Base-by-base conservation (phyloP, 495 filamentous ascomycete species). In the Saxophila tyrrhenica region DNA sequence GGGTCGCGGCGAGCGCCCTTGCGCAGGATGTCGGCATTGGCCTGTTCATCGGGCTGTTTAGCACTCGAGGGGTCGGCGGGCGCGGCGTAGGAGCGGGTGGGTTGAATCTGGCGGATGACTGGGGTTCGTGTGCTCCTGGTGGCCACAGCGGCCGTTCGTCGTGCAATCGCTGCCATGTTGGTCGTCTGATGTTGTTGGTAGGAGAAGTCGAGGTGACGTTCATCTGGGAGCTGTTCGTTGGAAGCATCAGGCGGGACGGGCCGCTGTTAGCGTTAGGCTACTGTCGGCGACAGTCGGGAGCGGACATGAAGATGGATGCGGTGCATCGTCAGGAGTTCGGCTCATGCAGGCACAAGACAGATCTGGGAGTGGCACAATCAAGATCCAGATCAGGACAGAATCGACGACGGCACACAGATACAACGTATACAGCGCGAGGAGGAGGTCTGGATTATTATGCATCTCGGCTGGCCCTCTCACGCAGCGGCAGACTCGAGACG, bases 1-100 rank as follows among this genome's bases (percentile, higher is more conserved):
- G 86, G 86, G 68, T 90, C 84, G 63, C 78, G 74, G 75, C 81
- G 85, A 55, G 81, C 81, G 59, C 78, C 85, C 66, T 82, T 76
- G 54, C 77, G 73, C 65, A 90, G 68, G 59, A 65, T 69, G 19
- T 58, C 49, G 54, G 62, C 58, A n/a, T 16, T 23, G 20, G 47
- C 2, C 21, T 22, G 24, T 25, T 50, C 43, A 5, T 52, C 47
- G 47, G 47, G 11, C 22, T 25, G 15, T n/a, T 49, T 32, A 13
- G 29, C 29, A 7, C 7, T 13, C 7, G 29, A 35, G 29, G 29
- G 29, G 29, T 17, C 22, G 8, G 22, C 11, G 17, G 25, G 24
- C 11, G 25, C 45, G 38, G 62, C 54, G 43, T 42, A 55, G 45
- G 23, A 32, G 48, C 58, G 59, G 44, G 47, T 47, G 53, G 21